phyloP scores from a whole-genome alignment of 2,329 filamentous ascomycete species.

The Fragosphaeria purpurea region DNA sequence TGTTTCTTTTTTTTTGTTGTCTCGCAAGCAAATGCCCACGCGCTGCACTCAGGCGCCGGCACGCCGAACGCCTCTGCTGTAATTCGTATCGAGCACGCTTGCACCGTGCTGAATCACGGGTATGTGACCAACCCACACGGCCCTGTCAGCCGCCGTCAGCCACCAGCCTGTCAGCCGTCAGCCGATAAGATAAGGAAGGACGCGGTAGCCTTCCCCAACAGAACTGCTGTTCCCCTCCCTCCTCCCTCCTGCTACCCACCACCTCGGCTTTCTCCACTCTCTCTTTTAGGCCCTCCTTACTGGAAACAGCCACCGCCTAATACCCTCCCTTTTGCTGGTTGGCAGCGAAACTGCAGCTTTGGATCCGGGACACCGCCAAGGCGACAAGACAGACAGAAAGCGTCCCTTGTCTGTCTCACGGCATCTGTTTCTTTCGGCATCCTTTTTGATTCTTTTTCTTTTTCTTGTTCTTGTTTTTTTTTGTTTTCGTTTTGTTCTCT shows the following conservation, averaged over 20 bases:
- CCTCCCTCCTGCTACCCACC: neutral
- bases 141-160: too few relatives aligned
- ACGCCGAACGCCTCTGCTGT: too few relatives aligned
- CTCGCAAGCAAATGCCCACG: too few relatives aligned
- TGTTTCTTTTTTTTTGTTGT: too few relatives aligned
- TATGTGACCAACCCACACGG: too few relatives aligned
- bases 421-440: neutral
- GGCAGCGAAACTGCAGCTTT: too few relatives aligned
- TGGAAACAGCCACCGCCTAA: neutral
- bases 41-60: too few relatives aligned
- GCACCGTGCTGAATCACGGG: too few relatives aligned
- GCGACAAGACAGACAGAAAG: neutral
- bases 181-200: slow-evolving; percentile 1
- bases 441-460: neutral
- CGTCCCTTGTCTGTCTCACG: neutral
- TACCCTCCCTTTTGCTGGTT: neutral
- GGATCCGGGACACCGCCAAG: neutral
- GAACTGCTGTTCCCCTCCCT: neutral
- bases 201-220: slow-evolving; percentile 8
- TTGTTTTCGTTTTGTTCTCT: neutral
- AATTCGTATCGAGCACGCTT: too few relatives aligned
- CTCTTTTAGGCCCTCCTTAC: neutral
- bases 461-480: neutral
- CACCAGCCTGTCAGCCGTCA: too few relatives aligned
- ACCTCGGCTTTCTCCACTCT: slow-evolving; percentile 1